Percentiles rank a stretch among this genome's conserved stretches.
Conservation (phyloP, 163 green algal species). For the Smithsoniella earleae region DNA sequence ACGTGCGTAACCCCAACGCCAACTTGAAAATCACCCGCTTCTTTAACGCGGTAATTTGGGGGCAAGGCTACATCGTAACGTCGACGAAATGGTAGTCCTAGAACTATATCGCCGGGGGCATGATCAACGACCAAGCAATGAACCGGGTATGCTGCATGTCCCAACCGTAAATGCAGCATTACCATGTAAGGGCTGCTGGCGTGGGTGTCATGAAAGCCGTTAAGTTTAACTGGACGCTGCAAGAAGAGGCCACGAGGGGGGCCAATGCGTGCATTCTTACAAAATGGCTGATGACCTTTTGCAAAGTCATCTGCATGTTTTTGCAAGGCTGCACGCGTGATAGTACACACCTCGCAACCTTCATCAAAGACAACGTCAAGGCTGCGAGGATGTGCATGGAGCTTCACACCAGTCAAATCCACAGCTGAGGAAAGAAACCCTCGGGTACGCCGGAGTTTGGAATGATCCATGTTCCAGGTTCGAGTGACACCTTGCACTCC, state of each 20-base stretch:
- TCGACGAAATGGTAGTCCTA: neutral
- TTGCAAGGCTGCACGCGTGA: neutral
- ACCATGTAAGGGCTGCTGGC: neutral
- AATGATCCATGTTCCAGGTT: neutral
- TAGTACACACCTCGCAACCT: neutral
- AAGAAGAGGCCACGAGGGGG: neutral
- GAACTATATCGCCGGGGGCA: neutral
- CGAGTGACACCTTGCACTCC: neutral
- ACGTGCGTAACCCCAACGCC: neutral
- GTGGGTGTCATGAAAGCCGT: neutral
- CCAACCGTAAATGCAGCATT: neutral
- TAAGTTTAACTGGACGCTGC: neutral
- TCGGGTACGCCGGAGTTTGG: neutral
- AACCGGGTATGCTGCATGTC: neutral
- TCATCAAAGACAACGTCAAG: conserved; percentile 8
- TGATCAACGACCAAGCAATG: neutral
- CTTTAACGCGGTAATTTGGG: too few species aligned
- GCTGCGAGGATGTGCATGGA: too few species aligned
- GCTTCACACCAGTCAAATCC: too few species aligned
- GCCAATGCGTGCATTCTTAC: neutral
- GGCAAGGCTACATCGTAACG: neutral
- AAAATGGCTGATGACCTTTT: neutral
- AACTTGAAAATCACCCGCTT: neutral
- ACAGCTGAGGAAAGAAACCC: neutral
- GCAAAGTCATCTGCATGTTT: neutral